A percentile compares a stretch with the other conserved stretches of the same genome.
These are phyloP conservation scores for Epithele typhae DNA, from an alignment of 768 basidiomycete genomes.

Conservation along the genomic window DNA sequence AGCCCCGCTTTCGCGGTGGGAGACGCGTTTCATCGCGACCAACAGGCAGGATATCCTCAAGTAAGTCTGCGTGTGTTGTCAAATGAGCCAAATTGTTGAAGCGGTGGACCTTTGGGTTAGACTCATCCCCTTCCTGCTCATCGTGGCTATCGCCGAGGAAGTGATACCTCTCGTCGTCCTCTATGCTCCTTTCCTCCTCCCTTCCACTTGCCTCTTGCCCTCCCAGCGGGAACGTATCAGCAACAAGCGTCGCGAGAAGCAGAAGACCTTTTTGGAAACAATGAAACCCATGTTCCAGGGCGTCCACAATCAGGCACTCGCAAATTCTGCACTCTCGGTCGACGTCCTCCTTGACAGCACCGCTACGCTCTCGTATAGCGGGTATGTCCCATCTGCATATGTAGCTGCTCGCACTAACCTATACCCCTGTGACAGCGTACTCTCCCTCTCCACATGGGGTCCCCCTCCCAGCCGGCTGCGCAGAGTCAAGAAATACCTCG, in stretches of 20 bases:
- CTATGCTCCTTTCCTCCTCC: conserved; percentile 80
- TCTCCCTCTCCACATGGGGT: conserved; percentile 37
- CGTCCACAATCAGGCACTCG: conserved; percentile 14
- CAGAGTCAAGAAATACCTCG: conserved; percentile 36
- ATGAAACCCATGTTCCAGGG: conserved; percentile 18
- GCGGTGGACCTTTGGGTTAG: too few species aligned
- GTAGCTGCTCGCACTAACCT: too few species aligned
- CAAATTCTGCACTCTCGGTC: conserved; percentile 31
- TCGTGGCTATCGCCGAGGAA: conserved; percentile 75
- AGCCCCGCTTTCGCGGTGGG: conserved; percentile 57
- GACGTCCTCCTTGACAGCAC: conserved; percentile 24
- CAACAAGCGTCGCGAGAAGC: conserved; percentile 42
- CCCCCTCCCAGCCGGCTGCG: conserved; percentile 28
- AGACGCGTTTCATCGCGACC: conserved; percentile 63
- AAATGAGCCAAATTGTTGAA: neutral
- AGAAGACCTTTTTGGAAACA: conserved; percentile 26
- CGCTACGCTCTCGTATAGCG: conserved; percentile 44
- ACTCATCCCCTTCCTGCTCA: conserved; percentile 73
- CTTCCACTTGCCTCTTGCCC: conserved; percentile 83
- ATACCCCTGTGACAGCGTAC: conserved; percentile 31
- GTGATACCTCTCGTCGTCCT: conserved; percentile 79
- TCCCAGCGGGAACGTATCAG: conserved; percentile 69
- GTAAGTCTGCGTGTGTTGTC: conserved; percentile 32
- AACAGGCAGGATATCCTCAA: conserved; percentile 68
- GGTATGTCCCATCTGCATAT: conserved; percentile 37